These are phyloP conservation scores for Petunia secreta DNA, from an alignment of 257 asterid species.

Conservation along the genomic window DNA sequence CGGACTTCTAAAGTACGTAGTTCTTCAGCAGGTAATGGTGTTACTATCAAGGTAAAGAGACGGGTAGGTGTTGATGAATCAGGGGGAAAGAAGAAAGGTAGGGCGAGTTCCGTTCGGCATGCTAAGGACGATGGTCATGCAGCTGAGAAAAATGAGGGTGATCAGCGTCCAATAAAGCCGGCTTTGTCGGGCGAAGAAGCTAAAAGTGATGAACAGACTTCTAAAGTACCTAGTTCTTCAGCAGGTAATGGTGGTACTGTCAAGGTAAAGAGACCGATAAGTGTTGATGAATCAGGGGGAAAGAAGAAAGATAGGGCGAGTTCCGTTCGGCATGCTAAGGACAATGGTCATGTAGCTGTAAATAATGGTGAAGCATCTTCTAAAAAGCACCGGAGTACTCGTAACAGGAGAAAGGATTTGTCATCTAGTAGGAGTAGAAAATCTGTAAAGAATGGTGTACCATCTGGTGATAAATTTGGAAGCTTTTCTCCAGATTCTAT, in stretches of 20 bases:
- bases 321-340: slow-evolving; percentile 45
- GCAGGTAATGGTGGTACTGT: slow-evolving; percentile 39
- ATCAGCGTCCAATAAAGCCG: not conserved
- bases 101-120: slow-evolving; percentile 40
- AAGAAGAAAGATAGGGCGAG: slow-evolving; percentile 35
- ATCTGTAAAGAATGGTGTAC: slow-evolving; percentile 49
- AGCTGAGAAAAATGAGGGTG: slow-evolving; percentile 41
- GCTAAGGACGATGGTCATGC: slow-evolving; percentile 39
- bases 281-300: slow-evolving; percentile 44
- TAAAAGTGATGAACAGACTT: slow-evolving; percentile 41
- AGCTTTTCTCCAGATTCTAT: slow-evolving; percentile 50
- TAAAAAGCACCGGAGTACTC: slow-evolving; percentile 46
- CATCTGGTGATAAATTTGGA: slow-evolving; percentile 50
- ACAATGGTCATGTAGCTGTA: slow-evolving; percentile 35
- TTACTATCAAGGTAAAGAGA: slow-evolving; percentile 44
- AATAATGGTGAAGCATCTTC: slow-evolving; percentile 44
- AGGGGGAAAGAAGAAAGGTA: slow-evolving; percentile 40
- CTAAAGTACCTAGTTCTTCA: slow-evolving; percentile 36
- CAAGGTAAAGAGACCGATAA: slow-evolving; percentile 47
- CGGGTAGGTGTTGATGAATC: slow-evolving; percentile 44
- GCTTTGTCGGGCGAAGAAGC: slow-evolving; percentile 36
- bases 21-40: slow-evolving; percentile 38
- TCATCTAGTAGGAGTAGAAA: slow-evolving; percentile 41
- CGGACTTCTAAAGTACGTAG: slow-evolving; percentile 34
- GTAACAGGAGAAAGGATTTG: slow-evolving; percentile 55